Evolutionary conservation across 148 eudicot genomes (phyloP).

Genomic region (Gaultheria prostrata): DNA sequence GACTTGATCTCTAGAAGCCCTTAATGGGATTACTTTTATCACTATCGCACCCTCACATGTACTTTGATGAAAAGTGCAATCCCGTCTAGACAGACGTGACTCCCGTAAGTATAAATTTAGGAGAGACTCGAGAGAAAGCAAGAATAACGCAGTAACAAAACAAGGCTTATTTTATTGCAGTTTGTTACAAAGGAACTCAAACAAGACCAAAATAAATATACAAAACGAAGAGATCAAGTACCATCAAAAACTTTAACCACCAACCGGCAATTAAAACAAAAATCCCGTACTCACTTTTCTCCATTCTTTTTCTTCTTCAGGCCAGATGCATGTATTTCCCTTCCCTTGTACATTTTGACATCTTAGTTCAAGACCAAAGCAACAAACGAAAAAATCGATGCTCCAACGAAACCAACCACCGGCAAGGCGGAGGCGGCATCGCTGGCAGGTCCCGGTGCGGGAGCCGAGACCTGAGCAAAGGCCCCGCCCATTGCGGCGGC

Average conservation of each 20-base stretch:
- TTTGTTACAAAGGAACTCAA: conserved; percentile 1
- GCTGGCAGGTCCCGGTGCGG: conserved; percentile 2
- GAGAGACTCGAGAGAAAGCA: neutral
- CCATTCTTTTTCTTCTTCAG: neutral
- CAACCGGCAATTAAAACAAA: neutral
- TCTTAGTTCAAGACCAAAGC: conserved; percentile 18
- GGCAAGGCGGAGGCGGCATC: conserved; percentile 7
- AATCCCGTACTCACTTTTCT: neutral
- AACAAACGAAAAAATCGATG: conserved; percentile 17
- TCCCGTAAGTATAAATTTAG: neutral
- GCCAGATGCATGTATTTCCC: neutral
- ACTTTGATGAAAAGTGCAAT: no score
- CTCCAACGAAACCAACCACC: conserved; percentile 2
- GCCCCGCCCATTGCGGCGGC: conserved; percentile 10
- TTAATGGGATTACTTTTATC: no score
- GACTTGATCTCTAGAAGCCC: no score
- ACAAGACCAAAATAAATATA: neutral
- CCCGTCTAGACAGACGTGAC: no score
- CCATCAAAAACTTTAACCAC: neutral
- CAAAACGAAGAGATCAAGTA: neutral
- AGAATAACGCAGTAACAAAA: neutral
- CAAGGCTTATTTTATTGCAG: neutral
- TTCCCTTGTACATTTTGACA: neutral
- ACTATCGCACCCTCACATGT: no score
- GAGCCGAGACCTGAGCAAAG: conserved; percentile 14